These are phyloP conservation scores for Polymyxa betae DNA, from an alignment of 208 protist species.

Conservation along the genomic window DNA sequence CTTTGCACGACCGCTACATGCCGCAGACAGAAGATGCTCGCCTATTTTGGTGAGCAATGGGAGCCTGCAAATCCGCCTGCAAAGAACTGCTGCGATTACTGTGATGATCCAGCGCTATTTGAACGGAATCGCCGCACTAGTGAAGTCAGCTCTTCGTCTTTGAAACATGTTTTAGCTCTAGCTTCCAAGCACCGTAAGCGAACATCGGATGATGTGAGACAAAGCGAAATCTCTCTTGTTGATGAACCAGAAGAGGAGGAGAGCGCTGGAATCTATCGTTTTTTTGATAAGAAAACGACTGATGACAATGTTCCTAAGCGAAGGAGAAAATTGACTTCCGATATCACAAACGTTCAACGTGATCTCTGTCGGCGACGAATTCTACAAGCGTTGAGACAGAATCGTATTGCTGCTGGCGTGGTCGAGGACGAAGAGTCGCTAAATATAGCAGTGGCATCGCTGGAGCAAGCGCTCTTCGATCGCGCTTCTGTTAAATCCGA, in stretches of 20 bases:
- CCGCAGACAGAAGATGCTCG: neutral
- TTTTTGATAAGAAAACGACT: neutral
- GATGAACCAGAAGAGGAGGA: neutral
- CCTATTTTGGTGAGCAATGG: constrained; percentile 52
- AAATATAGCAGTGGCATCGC: neutral
- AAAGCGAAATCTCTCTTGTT: constrained; percentile 37
- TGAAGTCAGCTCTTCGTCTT: neutral
- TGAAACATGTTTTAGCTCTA: neutral
- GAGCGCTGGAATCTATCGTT: neutral
- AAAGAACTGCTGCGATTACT: neutral
- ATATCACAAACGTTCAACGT: neutral
- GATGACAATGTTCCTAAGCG: neutral
- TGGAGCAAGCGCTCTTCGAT: neutral
- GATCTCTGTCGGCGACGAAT: neutral
- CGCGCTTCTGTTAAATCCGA: neutral
- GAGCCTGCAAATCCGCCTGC: neutral
- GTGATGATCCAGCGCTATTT: neutral
- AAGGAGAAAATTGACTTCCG: neutral
- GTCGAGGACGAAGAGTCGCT: neutral
- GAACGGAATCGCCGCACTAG: neutral
- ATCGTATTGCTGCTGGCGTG: neutral
- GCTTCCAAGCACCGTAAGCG: neutral
- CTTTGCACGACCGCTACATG: neutral
- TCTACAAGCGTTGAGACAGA: neutral
- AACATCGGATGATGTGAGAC: neutral